A percentile compares a stretch with the other conserved stretches of the same genome.
Evolutionary conservation across 2,329 filamentous ascomycete genomes (phyloP).

Genomic region (Pyrenophora tritici-repentis): DNA sequence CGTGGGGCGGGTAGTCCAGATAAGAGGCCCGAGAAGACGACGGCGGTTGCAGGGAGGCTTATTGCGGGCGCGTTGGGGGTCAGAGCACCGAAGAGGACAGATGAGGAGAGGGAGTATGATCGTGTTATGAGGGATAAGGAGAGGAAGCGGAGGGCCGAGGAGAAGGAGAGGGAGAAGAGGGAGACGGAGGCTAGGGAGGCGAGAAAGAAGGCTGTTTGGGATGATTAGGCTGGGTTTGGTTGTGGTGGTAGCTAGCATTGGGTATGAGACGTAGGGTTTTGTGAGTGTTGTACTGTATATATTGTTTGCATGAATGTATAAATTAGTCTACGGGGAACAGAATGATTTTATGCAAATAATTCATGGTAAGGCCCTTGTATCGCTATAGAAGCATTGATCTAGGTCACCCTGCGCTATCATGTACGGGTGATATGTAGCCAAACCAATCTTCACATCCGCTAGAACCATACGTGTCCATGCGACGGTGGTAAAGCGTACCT

Average conservation of each 20-base stretch:
- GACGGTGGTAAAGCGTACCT: too few species aligned
- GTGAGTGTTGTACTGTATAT: constrained; percentile 1
- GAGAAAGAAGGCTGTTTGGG: constrained; percentile 87
- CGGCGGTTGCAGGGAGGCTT: constrained; percentile 84
- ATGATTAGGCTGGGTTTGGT: constrained; percentile 55
- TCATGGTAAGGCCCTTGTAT: too few species aligned
- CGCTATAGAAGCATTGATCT: too few species aligned
- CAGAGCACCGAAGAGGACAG: constrained; percentile 77
- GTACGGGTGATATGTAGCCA: too few species aligned
- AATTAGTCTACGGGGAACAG: not conserved
- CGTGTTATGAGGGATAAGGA: constrained; percentile 82
- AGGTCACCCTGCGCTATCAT: too few species aligned
- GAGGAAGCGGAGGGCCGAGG: constrained; percentile 73
- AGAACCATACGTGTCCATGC: too few species aligned
- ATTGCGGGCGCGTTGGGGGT: constrained; percentile 89
- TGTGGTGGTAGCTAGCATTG: not conserved
- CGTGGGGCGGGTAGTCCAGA: constrained; percentile 36
- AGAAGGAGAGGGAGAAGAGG: constrained; percentile 67
- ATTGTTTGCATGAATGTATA: constrained; percentile 2
- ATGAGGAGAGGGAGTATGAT: constrained; percentile 89
- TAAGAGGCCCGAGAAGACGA: constrained; percentile 83
- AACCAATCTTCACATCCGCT: too few species aligned
- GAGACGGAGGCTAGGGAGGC: constrained; percentile 69
- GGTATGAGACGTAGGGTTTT: too few species aligned
- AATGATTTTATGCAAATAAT: too few species aligned